Evolutionary conservation across 2,329 filamentous ascomycete species (phyloP).

Genomic region (Fusarium redolens): DNA sequence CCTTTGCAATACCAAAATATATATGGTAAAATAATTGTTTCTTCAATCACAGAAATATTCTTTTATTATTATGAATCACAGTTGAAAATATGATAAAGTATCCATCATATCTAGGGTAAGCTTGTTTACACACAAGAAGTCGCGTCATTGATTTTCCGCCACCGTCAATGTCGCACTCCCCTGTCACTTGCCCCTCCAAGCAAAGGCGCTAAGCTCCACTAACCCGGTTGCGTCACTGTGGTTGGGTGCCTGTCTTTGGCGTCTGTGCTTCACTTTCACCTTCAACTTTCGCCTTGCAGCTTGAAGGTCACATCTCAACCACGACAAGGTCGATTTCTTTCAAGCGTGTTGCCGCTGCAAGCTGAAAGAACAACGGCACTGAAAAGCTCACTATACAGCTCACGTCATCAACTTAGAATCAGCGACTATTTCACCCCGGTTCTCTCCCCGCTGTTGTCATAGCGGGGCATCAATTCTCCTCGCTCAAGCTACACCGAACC

Average conservation of each 20-base stretch:
- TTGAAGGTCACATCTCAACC: slow-evolving; percentile 1
- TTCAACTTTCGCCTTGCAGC: slow-evolving; percentile 27
- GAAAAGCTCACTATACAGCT: neutral
- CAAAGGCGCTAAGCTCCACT: slow-evolving; percentile 23
- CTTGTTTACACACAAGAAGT: neutral
- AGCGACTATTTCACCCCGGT: neutral
- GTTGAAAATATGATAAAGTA: no score
- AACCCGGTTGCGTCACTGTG: slow-evolving; percentile 48
- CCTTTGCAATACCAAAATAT: no score
- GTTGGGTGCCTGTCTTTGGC: slow-evolving; percentile 46
- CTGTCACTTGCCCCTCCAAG: slow-evolving; percentile 32
- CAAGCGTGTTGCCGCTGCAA: neutral
- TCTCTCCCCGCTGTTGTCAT: slow-evolving; percentile 27
- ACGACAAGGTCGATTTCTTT: slow-evolving; percentile 1
- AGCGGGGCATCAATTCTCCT: slow-evolving; percentile 36
- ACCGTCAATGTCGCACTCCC: slow-evolving; percentile 2
- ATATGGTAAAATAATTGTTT: no score
- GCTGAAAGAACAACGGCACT: neutral
- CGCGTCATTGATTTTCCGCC: slow-evolving; percentile 43
- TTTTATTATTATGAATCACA: neutral
- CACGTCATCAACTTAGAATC: neutral
- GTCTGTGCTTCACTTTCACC: slow-evolving; percentile 41
- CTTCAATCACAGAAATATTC: neutral
- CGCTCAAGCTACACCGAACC: slow-evolving; percentile 34
- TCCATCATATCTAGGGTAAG: slow-evolving; percentile 19